Conservation (phyloP, 2,329 filamentous ascomycete genomes). For the Curvularia sp. region DNA sequence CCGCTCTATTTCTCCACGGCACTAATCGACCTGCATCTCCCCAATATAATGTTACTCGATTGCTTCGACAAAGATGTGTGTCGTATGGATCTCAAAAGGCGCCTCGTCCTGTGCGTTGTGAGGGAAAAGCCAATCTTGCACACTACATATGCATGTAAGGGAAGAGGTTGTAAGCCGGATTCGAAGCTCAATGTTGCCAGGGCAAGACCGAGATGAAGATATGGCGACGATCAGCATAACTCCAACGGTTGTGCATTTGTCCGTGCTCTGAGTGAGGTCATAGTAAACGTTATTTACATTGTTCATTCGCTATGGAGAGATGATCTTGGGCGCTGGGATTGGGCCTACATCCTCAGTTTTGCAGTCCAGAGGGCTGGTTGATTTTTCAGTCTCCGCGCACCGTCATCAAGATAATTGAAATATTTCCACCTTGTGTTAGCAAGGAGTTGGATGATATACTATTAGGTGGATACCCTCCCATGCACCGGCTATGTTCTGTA, state of each 20-base stretch:
- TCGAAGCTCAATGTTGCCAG: neutral
- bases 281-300: neutral
- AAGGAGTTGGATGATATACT: neutral
- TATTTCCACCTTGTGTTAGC: neutral
- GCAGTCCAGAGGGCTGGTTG: neutral
- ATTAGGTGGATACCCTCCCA: neutral
- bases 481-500: neutral
- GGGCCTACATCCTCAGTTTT: neutral
- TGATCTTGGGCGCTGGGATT: neutral
- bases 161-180: neutral
- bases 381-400: neutral
- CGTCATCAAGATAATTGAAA: neutral
- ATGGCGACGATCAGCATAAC: neutral
- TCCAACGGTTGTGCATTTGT: neutral
- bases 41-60: conserved; percentile 21
- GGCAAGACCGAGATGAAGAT: neutral
- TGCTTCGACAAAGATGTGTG: conserved; percentile 19
- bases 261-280: neutral
- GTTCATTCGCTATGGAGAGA: neutral
- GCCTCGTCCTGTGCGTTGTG: neutral
- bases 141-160: no score
- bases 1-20: conserved; percentile 19
- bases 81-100: neutral
- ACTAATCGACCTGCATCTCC: conserved; percentile 13
- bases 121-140: neutral